These are phyloP conservation scores for Pythium sp. DNA, from an alignment of 352 stramenopile species.

Conservation along the genomic window DNA sequence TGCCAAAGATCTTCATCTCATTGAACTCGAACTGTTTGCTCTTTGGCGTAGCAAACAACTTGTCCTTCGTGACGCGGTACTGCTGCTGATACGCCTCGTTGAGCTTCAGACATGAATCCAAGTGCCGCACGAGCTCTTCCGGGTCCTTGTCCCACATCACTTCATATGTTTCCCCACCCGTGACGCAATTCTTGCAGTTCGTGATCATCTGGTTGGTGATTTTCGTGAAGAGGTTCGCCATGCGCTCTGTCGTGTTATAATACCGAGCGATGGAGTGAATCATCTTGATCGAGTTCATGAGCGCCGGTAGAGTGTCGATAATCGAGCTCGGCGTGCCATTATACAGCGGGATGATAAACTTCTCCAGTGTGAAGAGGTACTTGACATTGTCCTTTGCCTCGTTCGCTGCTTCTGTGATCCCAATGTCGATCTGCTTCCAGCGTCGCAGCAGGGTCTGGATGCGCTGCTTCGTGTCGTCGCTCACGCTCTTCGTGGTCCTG, in stretches of 20 bases:
- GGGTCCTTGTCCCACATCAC: slow-evolving; percentile 95
- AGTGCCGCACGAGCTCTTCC: slow-evolving; percentile 91
- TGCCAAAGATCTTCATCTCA: slow-evolving; percentile 98
- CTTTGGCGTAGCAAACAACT: slow-evolving; percentile 93
- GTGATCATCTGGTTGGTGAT: slow-evolving; percentile 99
- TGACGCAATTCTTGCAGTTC: slow-evolving; percentile 96
- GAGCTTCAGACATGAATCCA: slow-evolving; percentile 96
- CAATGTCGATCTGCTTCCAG: slow-evolving; percentile 99
- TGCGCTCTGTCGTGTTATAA: slow-evolving; percentile 98
- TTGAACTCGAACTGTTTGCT: slow-evolving; percentile 99
- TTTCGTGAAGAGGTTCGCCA: slow-evolving; percentile 96
- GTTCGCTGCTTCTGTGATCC: slow-evolving; percentile 97
- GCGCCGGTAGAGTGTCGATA: slow-evolving; percentile 96
- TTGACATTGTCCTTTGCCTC: slow-evolving; percentile 99
- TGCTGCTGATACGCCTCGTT: slow-evolving; percentile 98
- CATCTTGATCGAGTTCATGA: slow-evolving; percentile 99
- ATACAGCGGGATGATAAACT: slow-evolving; percentile 91
- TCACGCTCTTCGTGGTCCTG: slow-evolving; percentile 80
- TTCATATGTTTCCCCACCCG: slow-evolving; percentile 76
- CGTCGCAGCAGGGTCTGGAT: slow-evolving; percentile 91
- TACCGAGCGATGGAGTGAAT: slow-evolving; percentile 99
- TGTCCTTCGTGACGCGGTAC: slow-evolving; percentile 97
- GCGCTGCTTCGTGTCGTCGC: slow-evolving; percentile 89
- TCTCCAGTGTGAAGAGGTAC: slow-evolving; percentile 98
- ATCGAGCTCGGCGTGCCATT: slow-evolving; percentile 95